These are phyloP conservation scores for Lizonia empirigonia DNA, from an alignment of 2,329 filamentous ascomycete species.

Conservation along the genomic window DNA sequence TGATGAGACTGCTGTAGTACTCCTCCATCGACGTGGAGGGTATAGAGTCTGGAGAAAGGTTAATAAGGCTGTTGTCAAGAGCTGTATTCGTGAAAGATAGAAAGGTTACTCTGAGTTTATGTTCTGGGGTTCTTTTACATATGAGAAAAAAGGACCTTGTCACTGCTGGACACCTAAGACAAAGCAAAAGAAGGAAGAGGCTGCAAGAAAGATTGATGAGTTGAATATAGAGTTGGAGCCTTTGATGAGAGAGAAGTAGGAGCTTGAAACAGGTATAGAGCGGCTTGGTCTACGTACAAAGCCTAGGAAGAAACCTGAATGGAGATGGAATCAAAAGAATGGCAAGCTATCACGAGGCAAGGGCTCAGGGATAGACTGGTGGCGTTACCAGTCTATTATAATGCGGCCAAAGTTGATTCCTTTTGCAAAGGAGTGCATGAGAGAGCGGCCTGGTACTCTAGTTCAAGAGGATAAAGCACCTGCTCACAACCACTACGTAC, in stretches of 20 bases:
- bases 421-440: constrained; percentile 16
- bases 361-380: constrained; percentile 15
- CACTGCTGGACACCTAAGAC: constrained; percentile 9
- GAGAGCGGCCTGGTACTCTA: constrained; percentile 9
- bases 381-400: constrained; percentile 9
- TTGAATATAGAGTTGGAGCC: constrained; percentile 15
- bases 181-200: constrained; percentile 3
- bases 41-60: constrained; percentile 14
- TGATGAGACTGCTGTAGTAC: constrained; percentile 13
- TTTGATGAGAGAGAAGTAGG: constrained; percentile 12
- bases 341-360: constrained; percentile 16
- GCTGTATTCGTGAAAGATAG: constrained; percentile 17
- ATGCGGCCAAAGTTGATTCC: constrained; percentile 14
- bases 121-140: too few relatives aligned
- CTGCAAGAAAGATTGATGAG: constrained; percentile 4
- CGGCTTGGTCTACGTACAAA: constrained; percentile 6
- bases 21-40: constrained; percentile 1
- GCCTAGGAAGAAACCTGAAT: constrained; percentile 8
- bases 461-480: constrained; percentile 22
- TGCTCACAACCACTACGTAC: constrained; percentile 1
- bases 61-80: constrained; percentile 11
- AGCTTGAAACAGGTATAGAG: constrained; percentile 12
- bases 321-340: constrained; percentile 11
- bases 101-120: constrained; percentile 16
- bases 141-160: too few relatives aligned